Base-by-base conservation (phyloP, 371 early-diverging fungal species). In the Circinella umbellata region DNA sequence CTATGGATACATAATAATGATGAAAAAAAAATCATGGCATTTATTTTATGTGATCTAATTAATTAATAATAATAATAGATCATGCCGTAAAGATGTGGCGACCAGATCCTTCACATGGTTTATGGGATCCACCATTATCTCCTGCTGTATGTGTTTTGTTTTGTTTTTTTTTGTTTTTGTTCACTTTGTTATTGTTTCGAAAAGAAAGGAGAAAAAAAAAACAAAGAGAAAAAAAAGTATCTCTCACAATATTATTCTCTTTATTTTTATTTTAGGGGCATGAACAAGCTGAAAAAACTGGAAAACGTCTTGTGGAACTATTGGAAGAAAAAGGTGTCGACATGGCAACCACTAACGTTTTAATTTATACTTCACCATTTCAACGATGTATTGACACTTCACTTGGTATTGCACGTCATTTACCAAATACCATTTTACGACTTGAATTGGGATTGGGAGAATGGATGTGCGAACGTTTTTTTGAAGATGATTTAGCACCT, bases 311-410 rank as follows among this genome's bases (percentile, higher is more conserved):
- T 15, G 67, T 65, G 11, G 59, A 74, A 20, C 55, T 78, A 18
- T 66, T 76, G 53, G 48, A 66, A 10, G 72, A 76, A 36, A 66
- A 75, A 14, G 62, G 63, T 14, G 62, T 80, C 36, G 72, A 80
- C 53, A 18, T 67, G 35, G 42, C 64, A 20, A 69, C 27, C 4
- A 59, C 76, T 10, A 66, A 65, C 5, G 63, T 84, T 35, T 67
- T 84, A 15, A 64, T 84, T 17, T 78, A 81, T 37, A 76, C 77
- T 10, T 84, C 84, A 15, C 84, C 84, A 39, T 84, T 84, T 51
- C 84, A 78, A 47, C 78, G 84, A 46, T 84, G 84, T 37, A 72
- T 84, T 20, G 84, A 84, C 37, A 84, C 84, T 7, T 67, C 77
- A 4, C 66, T 80, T 47, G 81, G 76, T 1, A 67, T 84, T 36